Conservation (phyloP, 306 rosid genomes). For the apple (Malus domestica) region ASM211411v1 NC_041795.1:15041001-15041500, state of each 20-base stretch:
- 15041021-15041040: constrained; percentile 91
- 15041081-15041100: constrained; percentile 74
- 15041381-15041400: constrained; percentile 89
- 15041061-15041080: constrained; percentile 83
- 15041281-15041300: constrained; percentile 93
- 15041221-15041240: constrained; percentile 97
- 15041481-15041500: constrained; percentile 91
- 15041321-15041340: constrained; percentile 77
- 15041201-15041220: constrained; percentile 89
- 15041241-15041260: constrained; percentile 99
- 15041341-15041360: constrained; percentile 90
- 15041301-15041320: constrained; percentile 85
- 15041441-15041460: constrained; percentile 91
- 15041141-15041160: constrained; percentile 78
- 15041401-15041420: constrained; percentile 90
- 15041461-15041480: constrained; percentile 97
- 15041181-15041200: constrained; percentile 55
- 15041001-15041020: constrained; percentile 85
- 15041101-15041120: constrained; percentile 82
- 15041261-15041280: constrained; percentile 99
- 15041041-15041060: constrained; percentile 85
- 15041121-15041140: constrained; percentile 67
- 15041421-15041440: constrained; percentile 90
- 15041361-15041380: constrained; percentile 98
- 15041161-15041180: constrained; percentile 92